Percentiles rank a stretch among this genome's conserved stretches.
These are phyloP conservation scores for Aspergillus piperis DNA, from an alignment of 2,329 filamentous ascomycete genomes.

Conservation along the genomic window DNA sequence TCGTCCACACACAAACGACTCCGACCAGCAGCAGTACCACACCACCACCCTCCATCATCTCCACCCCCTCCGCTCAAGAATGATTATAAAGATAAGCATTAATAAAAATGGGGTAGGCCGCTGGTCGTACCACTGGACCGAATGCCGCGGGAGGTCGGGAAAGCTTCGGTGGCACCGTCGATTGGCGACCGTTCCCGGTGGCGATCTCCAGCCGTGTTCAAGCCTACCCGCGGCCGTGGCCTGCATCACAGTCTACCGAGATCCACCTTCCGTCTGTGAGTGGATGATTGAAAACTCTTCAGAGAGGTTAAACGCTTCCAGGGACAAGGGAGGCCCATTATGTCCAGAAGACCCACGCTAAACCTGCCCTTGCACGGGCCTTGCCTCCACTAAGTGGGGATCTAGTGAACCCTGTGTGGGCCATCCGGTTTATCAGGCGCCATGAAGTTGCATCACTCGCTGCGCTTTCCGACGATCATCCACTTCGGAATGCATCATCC, in stretches of 20 bases:
- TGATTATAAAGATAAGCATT: not conserved
- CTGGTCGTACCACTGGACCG: not conserved
- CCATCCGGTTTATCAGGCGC: conserved; percentile 2
- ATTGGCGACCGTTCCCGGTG: conserved; percentile 2
- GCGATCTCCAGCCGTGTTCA: conserved; percentile 8
- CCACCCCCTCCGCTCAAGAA: not conserved
- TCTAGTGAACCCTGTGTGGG: not conserved
- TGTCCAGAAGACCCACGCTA: not conserved
- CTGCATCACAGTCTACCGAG: conserved; percentile 8
- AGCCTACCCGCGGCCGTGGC: conserved; percentile 10
- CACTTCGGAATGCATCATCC: conserved; percentile 10
- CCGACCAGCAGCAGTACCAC: not conserved
- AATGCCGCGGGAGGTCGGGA: not conserved
- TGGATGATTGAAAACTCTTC: conserved; percentile 4
- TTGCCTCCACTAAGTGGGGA: conserved; percentile 3
- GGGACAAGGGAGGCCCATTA: not conserved
- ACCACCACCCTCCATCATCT: not conserved
- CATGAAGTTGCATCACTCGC: conserved; percentile 7
- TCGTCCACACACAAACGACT: not conserved
- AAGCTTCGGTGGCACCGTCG: not conserved
- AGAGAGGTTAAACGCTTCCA: conserved; percentile 1
- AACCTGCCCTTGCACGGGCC: conserved; percentile 2
- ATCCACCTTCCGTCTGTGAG: not conserved
- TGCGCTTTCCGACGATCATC: conserved; percentile 1
- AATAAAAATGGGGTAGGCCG: not conserved